Evolutionary conservation across 1,139 yeast genomes (phyloP), one percentile per base, ranked within the genome.

Genomic region (Debaryomycetaceae sp.): DNA sequence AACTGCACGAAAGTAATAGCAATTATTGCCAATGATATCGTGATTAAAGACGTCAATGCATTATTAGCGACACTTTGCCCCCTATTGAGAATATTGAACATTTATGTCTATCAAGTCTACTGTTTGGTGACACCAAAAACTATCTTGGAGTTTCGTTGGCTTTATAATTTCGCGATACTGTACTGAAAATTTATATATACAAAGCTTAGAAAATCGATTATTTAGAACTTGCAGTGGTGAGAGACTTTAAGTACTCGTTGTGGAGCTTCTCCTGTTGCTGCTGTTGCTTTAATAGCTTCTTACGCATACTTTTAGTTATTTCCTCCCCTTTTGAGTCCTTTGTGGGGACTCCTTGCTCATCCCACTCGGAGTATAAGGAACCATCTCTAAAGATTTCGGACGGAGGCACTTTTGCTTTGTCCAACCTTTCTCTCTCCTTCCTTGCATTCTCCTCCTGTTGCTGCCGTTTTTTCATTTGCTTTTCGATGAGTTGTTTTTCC

Each of bases 261-360:
- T 90, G 81, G 38, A 91, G 75, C 69, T 90, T 90, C 60, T 82
- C 83, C 64, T 93, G 99, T 45, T 78, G 84, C 46, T 84, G 88
- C 64, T 80, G 81, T 59, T 78, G 86, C 68, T 93, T 93, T 49
- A 72, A 66, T 53, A 91, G 72, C 68, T 91, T 91, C 77, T 93
- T 93, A 49, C 74, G 74, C 72, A 84, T 81, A 61, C 96, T 87
- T 70, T 93, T 93, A 42, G 95, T 78, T n/a, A 91, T 76, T 46
- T 90, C 96, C 56, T 84, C 89, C 7, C 98, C 99, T 13, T 80
- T 81, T 37, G 68, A 75, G 51, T 84, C 90, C 59, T 82, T 83
- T 1, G 82, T 74, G 13, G 99, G 99, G 23, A 93, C 49, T 1
- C 99, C 99, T 35, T 75, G 67, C 29, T 77, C 91, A 59, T 93